Evolutionary conservation across 2,329 filamentous ascomycete species (phyloP), one percentile per base, ranked within the genome.

Genomic region (Pseudogymnoascus sp.): DNA sequence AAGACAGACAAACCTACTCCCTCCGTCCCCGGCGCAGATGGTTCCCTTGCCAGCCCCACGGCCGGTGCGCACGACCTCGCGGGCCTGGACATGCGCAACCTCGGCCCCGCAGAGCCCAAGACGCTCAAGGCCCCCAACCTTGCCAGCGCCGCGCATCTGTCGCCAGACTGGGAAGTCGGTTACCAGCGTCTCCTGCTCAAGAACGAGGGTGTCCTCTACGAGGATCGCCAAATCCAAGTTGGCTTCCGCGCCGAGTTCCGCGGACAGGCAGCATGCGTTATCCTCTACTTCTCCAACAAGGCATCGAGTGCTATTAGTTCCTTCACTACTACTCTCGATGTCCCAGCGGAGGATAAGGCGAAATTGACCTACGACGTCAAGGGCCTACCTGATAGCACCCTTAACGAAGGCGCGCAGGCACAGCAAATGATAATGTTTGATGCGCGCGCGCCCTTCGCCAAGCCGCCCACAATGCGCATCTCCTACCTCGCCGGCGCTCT

Each of bases 401-500:
- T 99, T 39, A 75, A 78, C 1, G 82, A 90, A 16, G 85, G 86
- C 2, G 84, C 82, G 1, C 94, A 99, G 73, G 88, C 89, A 4
- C 90, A 96, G 72, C 91, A 97, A 74, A 96, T 95, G 67, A 86
- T 97, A 70, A 92, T 97, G 83, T 96, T 97, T 68, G 92, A 96
- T 71, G 86, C 90, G 8, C 89, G 89, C 70, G 85, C 81, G 59
- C 83, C 92, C 12, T 97, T 97, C 71, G 81, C 83, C 2, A 88
- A 91, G 68, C 83, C 89, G 16, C 94, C 95, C 0, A 99, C 94
- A 0, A 91, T 99, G 58, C 86, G 94, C 62, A 88, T 99, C 70
- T 95, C 90, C 59, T 99, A 97, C 73, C 82, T 99, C 50, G 93
- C 94, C 0, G 95, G 94, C 64, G 90, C 94, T 2, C 78, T 99